These are phyloP conservation scores for Colletotrichum gloeosporioides DNA, from an alignment of 2,329 filamentous ascomycete species.

Conservation along the genomic window DNA sequence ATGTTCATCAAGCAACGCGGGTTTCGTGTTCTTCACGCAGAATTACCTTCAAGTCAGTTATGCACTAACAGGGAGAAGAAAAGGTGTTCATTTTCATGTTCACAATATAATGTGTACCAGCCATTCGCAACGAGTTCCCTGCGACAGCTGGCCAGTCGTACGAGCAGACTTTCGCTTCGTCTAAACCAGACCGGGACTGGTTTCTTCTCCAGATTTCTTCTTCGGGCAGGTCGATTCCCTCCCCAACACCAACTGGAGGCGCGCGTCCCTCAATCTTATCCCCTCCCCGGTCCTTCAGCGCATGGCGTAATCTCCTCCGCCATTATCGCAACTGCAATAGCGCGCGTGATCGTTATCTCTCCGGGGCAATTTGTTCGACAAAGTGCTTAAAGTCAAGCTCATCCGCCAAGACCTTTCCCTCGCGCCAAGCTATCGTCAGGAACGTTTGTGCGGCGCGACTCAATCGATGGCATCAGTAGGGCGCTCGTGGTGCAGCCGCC, in stretches of 20 bases:
- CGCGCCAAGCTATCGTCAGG: not conserved
- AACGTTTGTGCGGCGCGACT: conserved; percentile 2
- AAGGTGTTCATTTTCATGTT: not conserved
- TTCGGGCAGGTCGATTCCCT: conserved; percentile 8
- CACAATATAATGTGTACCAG: not conserved
- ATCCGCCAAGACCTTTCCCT: not conserved
- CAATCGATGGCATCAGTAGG: not conserved
- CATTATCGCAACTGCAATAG: not conserved
- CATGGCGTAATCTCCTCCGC: not conserved
- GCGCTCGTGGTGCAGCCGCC: not conserved
- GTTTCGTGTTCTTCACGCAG: not conserved
- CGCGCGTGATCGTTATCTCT: not conserved
- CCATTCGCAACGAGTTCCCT: not conserved
- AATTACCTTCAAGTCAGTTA: not conserved
- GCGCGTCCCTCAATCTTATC: not conserved
- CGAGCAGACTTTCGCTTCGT: not conserved
- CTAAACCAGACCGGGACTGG: not conserved
- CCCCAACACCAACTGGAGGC: not conserved
- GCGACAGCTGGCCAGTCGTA: not conserved
- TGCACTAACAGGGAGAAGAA: not conserved
- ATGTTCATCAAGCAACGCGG: not conserved
- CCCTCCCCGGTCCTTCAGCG: not conserved
- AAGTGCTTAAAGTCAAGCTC: not conserved
- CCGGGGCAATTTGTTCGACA: not conserved
- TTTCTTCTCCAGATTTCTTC: conserved; percentile 5